These are phyloP conservation scores for Fusarium sp. DNA, from an alignment of 2,329 filamentous ascomycete genomes.

Conservation along the genomic window DNA sequence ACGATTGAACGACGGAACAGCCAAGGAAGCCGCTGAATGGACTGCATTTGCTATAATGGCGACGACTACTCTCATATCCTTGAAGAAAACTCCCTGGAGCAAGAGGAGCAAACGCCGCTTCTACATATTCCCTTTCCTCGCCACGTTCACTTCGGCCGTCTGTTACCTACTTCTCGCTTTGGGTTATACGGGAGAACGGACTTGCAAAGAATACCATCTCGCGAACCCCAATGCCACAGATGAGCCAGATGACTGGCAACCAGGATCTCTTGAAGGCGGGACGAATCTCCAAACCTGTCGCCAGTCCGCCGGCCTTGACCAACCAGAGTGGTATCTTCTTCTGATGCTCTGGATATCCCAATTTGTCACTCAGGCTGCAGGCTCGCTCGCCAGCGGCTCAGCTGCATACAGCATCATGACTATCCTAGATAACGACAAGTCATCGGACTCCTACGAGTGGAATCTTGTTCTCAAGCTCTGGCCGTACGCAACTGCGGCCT, in stretches of 20 bases:
- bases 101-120: conserved; percentile 1
- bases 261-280: neutral
- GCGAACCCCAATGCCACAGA: neutral
- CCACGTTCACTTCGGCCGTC: neutral
- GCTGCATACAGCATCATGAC: neutral
- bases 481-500: neutral
- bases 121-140: neutral
- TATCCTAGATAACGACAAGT: neutral
- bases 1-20: neutral
- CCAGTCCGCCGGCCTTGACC: neutral
- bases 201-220: neutral
- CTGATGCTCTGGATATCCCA: neutral
- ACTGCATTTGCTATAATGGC: neutral
- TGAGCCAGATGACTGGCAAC: conserved; percentile 1
- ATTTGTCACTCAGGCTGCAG: neutral
- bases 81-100: neutral
- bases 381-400: neutral
- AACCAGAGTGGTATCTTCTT: neutral
- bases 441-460: neutral
- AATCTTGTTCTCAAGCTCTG: neutral
- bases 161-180: neutral
- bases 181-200: neutral
- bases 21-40: neutral
- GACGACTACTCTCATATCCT: neutral
- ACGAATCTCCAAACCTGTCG: conserved; percentile 1